Evolutionary conservation across 441 rosid species (phyloP), one percentile per base, ranked within the genome.

Genomic region (Sinapis alba): DNA sequence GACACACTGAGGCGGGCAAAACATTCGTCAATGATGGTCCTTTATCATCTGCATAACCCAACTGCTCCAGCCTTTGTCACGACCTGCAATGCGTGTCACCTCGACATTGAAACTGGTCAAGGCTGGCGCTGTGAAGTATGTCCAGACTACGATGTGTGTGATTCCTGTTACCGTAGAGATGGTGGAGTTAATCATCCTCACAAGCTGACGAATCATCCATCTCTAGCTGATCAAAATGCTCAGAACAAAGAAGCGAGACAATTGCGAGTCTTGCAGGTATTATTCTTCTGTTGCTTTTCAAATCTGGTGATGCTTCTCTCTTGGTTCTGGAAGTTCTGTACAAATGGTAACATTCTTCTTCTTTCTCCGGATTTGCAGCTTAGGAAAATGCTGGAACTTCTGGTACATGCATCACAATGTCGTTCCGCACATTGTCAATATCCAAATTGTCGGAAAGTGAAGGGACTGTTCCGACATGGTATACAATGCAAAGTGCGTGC

Each of bases 21-120:
- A 71, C 99, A 96, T 85, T 96, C 99, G 41, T 96, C 99, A 7
- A 96, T 96, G 98, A 96, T 96, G 99, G 97, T 96, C 61, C 98
- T 96, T 43, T 96, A 96, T 87, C 99, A 96, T 83, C 98, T 96
- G 61, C 99, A 96, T 74, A 96, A 96, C 84, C 98, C 99, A 74
- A 94, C 99, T 47, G 99, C 98, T 45, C 99, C 98, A 68, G 98
- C 98, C 54, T 93, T 93, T 84, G 98, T 96, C 62, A 94, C 89
- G 0, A 93, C 95, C 18, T 96, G 99, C 86, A 88, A 88, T 56
- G 67, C 84, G 58, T 96, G 99, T 65, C 89, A 86, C 79, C 96
- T 92, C 71, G 99, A 96, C 84, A 92, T 96, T 75, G 98, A 96
- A 88, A 86, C 92, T 10, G 99, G 99, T 86, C 98, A 96, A 84